Percentiles rank a stretch among this genome's conserved stretches.
These are phyloP conservation scores for Blepharisma japonicum DNA, from an alignment of 73 alveolate genomes.

Conservation along the genomic window DNA sequence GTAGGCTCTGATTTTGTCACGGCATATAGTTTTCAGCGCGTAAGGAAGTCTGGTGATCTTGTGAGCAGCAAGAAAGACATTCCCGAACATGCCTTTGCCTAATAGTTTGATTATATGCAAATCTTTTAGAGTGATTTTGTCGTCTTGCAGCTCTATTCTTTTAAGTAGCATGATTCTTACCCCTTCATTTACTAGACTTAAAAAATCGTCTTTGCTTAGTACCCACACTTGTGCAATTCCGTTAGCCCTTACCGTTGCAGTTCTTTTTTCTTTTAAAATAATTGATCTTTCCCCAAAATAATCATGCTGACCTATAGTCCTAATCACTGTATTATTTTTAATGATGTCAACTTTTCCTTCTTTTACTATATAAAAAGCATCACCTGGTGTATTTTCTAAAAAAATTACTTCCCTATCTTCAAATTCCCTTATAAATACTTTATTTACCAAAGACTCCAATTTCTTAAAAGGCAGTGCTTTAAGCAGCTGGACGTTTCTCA, in stretches of 20 bases:
- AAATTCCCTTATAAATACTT: slow-evolving; percentile 34
- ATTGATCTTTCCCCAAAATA: slow-evolving; percentile 44
- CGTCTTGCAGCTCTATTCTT: slow-evolving; percentile 38
- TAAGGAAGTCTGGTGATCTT: slow-evolving; percentile 36
- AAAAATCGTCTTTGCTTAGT: slow-evolving; percentile 27
- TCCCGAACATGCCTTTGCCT: slow-evolving; percentile 47
- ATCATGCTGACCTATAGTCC: slow-evolving; percentile 50
- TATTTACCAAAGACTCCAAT: slow-evolving; percentile 38
- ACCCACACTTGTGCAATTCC: slow-evolving; percentile 39
- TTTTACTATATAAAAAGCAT: slow-evolving; percentile 61
- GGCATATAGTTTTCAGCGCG: slow-evolving; percentile 32
- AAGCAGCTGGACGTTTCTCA: slow-evolving; percentile 36
- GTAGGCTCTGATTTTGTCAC: slow-evolving; percentile 30
- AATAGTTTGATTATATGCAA: slow-evolving; percentile 42
- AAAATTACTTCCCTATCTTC: slow-evolving; percentile 50
- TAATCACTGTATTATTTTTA: slow-evolving; percentile 41
- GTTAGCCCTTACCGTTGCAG: slow-evolving; percentile 47
- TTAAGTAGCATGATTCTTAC: slow-evolving; percentile 32
- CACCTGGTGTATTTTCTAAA: slow-evolving; percentile 71
- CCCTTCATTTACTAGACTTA: slow-evolving; percentile 34
- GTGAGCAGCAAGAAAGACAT: not conserved
- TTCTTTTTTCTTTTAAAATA: slow-evolving; percentile 39
- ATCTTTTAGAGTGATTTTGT: slow-evolving; percentile 41
- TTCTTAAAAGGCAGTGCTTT: slow-evolving; percentile 38
- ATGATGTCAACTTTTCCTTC: slow-evolving; percentile 63